These are phyloP conservation scores for Dactylorhiza incarnata DNA, from an alignment of 106 monocot genomes.

Conservation along the genomic window DNA sequence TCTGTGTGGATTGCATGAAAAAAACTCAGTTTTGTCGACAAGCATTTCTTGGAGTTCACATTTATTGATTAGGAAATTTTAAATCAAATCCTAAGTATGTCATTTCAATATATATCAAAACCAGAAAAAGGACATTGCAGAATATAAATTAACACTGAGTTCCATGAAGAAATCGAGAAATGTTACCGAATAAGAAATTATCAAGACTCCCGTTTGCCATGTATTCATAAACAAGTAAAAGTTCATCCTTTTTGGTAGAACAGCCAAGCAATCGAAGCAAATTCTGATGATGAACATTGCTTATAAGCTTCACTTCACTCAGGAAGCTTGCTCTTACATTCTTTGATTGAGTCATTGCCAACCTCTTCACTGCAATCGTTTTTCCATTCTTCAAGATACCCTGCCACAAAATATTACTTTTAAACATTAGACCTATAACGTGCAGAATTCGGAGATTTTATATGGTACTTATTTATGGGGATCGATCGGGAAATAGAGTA, in stretches of 20 bases:
- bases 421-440: background rate
- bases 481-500: background rate
- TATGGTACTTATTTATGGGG: background rate
- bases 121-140: background rate
- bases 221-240: conserved; percentile 72
- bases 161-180: background rate
- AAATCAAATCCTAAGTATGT: background rate
- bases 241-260: conserved; percentile 42
- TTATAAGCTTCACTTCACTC: conserved; percentile 70
- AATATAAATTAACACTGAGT: background rate
- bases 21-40: background rate
- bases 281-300: conserved; percentile 75
- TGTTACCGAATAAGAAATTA: conserved; percentile 61
- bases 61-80: background rate
- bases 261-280: conserved; percentile 64
- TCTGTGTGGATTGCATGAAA: background rate
- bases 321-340: conserved; percentile 35
- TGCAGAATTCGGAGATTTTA: background rate
- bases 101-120: background rate
- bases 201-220: conserved; percentile 75
- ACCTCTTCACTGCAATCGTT: conserved; percentile 53
- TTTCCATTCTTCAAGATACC: conserved; percentile 51
- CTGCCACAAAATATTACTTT: conserved; percentile 15
- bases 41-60: background rate
- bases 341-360: conserved; percentile 35